These are phyloP conservation scores for Candida odintsovae DNA, from an alignment of 805 yeast genomes.

Conservation along the genomic window DNA sequence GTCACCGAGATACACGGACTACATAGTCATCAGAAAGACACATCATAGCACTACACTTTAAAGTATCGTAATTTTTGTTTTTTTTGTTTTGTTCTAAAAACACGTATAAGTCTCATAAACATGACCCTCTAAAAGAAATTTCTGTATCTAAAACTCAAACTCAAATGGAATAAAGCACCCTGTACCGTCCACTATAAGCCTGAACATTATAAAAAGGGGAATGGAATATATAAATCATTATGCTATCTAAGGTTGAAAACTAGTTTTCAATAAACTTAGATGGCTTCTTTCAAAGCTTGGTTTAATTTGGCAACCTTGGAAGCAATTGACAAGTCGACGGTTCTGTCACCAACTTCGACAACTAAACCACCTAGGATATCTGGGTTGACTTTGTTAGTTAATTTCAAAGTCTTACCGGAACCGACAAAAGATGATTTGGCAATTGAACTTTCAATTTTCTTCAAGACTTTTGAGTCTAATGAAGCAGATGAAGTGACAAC, in stretches of 20 bases:
- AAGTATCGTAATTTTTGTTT: background rate
- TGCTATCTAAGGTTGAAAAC: background rate
- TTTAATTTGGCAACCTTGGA: slow-evolving; percentile 84
- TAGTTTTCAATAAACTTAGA: slow-evolving; percentile 37
- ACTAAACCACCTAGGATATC: slow-evolving; percentile 93
- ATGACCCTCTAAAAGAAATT: background rate
- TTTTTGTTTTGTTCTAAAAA: background rate
- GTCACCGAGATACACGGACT: too few relatives aligned
- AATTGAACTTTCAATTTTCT: slow-evolving; percentile 74
- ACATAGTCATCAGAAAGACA: background rate
- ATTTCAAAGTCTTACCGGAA: slow-evolving; percentile 75
- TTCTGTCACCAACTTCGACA: slow-evolving; percentile 94
- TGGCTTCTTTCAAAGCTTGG: slow-evolving; percentile 79
- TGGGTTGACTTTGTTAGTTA: slow-evolving; percentile 78
- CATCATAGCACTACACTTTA: background rate
- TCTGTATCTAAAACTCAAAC: too few relatives aligned
- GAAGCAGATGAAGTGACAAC: slow-evolving; percentile 83
- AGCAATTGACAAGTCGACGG: slow-evolving; percentile 88
- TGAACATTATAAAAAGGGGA: background rate
- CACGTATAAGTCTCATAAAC: background rate
- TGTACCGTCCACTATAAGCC: background rate
- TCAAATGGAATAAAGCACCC: background rate
- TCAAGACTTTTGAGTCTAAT: slow-evolving; percentile 74
- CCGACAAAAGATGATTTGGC: slow-evolving; percentile 78
- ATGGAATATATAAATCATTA: background rate